These are phyloP conservation scores for Boletus sensibilis DNA, from an alignment of 768 basidiomycete genomes.

Conservation along the genomic window DNA sequence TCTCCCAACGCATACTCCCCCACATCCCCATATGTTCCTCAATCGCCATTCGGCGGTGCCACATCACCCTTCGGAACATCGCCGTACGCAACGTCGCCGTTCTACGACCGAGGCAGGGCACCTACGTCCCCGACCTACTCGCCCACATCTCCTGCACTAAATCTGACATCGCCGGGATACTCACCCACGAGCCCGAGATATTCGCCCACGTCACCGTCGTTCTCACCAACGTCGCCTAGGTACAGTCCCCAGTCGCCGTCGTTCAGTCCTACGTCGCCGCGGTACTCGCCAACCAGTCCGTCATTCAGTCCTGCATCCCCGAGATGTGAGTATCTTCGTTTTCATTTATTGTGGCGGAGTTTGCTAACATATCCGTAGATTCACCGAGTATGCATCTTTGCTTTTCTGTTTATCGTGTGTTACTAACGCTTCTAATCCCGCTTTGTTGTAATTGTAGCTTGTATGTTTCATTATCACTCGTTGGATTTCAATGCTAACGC, in stretches of 20 bases:
- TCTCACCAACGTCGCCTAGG: slow-evolving; percentile 81
- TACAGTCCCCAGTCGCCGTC: slow-evolving; percentile 90
- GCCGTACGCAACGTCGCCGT: slow-evolving; percentile 83
- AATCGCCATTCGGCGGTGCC: slow-evolving; percentile 79
- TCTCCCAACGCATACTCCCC: slow-evolving; percentile 89
- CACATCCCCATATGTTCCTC: slow-evolving; percentile 86
- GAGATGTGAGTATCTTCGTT: slow-evolving; percentile 55
- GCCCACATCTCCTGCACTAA: slow-evolving; percentile 82
- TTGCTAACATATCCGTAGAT: slow-evolving; percentile 42
- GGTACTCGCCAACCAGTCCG: slow-evolving; percentile 87
- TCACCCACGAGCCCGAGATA: slow-evolving; percentile 75
- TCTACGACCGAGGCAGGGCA: slow-evolving; percentile 63
- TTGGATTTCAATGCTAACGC: slow-evolving; percentile 4
- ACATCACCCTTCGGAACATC: slow-evolving; percentile 82
- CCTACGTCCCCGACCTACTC: slow-evolving; percentile 84
- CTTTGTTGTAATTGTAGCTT: slow-evolving; percentile 44
- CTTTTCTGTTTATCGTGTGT: slow-evolving; percentile 1
- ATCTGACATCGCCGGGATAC: slow-evolving; percentile 74
- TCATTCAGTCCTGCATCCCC: slow-evolving; percentile 95
- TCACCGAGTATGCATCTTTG: slow-evolving; percentile 67
- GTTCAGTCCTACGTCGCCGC: slow-evolving; percentile 87
- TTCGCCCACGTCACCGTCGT: slow-evolving; percentile 81
- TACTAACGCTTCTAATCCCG: slow-evolving; percentile 24
- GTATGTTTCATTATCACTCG: slow-evolving; percentile 42
- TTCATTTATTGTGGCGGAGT: not conserved